These are phyloP conservation scores for Paracoccidioides lutzii DNA, from an alignment of 2,329 filamentous ascomycete species.

Conservation along the genomic window DNA sequence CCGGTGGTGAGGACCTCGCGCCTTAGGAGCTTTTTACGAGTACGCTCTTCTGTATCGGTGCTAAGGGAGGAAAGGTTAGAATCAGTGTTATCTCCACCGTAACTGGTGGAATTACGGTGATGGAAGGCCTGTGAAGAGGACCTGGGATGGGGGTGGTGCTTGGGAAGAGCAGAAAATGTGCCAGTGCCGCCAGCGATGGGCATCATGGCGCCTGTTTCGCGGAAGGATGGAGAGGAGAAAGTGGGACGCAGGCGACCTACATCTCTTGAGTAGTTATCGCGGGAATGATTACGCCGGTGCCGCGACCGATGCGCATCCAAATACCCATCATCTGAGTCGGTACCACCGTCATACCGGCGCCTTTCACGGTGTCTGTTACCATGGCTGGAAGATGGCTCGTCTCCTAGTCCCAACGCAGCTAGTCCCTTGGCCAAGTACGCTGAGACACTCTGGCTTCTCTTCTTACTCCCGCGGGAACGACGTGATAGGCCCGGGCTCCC, in stretches of 20 bases:
- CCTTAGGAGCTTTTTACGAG: constrained; percentile 51
- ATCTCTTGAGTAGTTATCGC: constrained; percentile 20
- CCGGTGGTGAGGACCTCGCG: constrained; percentile 55
- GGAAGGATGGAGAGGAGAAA: constrained; percentile 12
- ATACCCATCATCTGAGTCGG: constrained; percentile 22
- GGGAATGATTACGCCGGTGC: constrained; percentile 12
- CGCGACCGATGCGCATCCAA: constrained; percentile 30
- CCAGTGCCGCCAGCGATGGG: constrained; percentile 1
- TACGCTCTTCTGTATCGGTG: constrained; percentile 47
- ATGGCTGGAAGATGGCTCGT: constrained; percentile 17
- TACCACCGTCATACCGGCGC: constrained; percentile 18
- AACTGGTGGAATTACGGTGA: not conserved
- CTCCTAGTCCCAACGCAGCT: constrained; percentile 31
- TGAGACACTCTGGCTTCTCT: constrained; percentile 35
- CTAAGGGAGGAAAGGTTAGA: constrained; percentile 36
- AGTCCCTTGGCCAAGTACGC: constrained; percentile 34
- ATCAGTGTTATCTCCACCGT: constrained; percentile 19
- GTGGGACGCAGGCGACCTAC: constrained; percentile 29
- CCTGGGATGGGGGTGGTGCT: constrained; percentile 15
- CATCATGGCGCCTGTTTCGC: not conserved
- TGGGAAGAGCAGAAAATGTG: constrained; percentile 5
- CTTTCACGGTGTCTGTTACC: constrained; percentile 22
- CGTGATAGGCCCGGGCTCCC: constrained; percentile 43
- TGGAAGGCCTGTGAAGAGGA: not conserved
- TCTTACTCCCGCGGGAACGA: constrained; percentile 30